A percentile compares a stretch with the other conserved stretches of the same genome.
Evolutionary conservation across 129 eudicot genomes (phyloP).

Genomic region (Deinandra increscens): DNA sequence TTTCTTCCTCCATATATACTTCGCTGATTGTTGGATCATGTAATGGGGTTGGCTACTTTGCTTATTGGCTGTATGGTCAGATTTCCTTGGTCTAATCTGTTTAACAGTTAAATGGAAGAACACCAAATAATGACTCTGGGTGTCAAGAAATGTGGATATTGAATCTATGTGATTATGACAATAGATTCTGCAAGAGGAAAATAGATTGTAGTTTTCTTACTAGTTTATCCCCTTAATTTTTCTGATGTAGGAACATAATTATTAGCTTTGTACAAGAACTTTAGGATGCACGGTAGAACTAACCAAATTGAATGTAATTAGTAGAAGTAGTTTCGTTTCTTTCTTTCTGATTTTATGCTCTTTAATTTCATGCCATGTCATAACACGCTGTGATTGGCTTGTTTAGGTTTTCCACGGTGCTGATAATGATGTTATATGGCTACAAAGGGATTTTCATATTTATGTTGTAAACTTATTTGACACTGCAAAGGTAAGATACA

Average conservation of each 20-base stretch:
- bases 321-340: neutral
- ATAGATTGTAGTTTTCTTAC: neutral
- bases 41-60: neutral
- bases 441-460: slow-evolving; percentile 91
- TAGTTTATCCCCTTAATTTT: neutral
- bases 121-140: neutral
- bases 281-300: slow-evolving; percentile 9
- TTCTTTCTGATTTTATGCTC: neutral
- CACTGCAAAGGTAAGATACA: slow-evolving; percentile 77
- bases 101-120: neutral
- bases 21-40: slow-evolving; percentile 14
- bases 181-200: slow-evolving; percentile 15
- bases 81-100: neutral
- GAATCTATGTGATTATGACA: neutral
- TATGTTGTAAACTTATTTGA: slow-evolving; percentile 87
- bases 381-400: slow-evolving; percentile 9
- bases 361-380: slow-evolving; percentile 4
- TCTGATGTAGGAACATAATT: neutral
- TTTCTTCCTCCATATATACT: slow-evolving; percentile 1
- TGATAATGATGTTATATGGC: slow-evolving; percentile 95
- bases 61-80: neutral
- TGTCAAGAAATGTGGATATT: slow-evolving; percentile 13
- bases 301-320: neutral
- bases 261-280: neutral
- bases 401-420: slow-evolving; percentile 94